Evolutionary conservation across 345 rosid genomes (phyloP), one percentile per base, ranked within the genome.

Genomic region (Abelmoschus esculentus): DNA sequence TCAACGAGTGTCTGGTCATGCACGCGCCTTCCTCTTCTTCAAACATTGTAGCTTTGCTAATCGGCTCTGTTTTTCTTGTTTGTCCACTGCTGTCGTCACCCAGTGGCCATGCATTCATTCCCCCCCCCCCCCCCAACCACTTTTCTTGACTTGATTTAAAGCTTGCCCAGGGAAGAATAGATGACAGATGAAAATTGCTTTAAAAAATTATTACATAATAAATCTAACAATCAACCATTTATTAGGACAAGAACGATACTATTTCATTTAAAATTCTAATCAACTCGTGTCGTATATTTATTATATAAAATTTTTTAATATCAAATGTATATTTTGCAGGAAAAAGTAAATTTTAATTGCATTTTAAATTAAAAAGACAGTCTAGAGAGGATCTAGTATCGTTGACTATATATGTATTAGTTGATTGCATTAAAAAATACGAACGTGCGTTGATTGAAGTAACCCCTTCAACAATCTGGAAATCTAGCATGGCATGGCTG

Each of bases 1-100:
- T 64, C 69, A 64, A 64, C 36, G 54, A 44, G 54, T 44, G 18
- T 64, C 36, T 34, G 42, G 66, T 61, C 66, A 61, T 61, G 17
- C 19, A 64, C 68, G n/a, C 52, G 32, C 31, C n/a, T 38, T 54
- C 58, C 12, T 18, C 19, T 49, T 18, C 4, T 47, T 53, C 57
- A 53, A 17, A 53, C 57, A 3, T 55, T 19, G 19, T 62, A 4
- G 3, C 2, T 18, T 18, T 31, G 2, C 15, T 55, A 34, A 55
- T 59, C 64, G 1, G 22, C 6, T 10, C 61, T 11, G 61, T 26
- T 11, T 6, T 32, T 7, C 2, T 55, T 19, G 59, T 55, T 55
- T 19, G 14, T 28, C 59, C 14, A 55, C 29, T 19, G 13, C 29
- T 55, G 1, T 14, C 31, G 31, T 55, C 59, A 55, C 31, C 29